Evolutionary conservation across 768 basidiomycete genomes (phyloP).

Genomic region (Austroboletus festivus): DNA sequence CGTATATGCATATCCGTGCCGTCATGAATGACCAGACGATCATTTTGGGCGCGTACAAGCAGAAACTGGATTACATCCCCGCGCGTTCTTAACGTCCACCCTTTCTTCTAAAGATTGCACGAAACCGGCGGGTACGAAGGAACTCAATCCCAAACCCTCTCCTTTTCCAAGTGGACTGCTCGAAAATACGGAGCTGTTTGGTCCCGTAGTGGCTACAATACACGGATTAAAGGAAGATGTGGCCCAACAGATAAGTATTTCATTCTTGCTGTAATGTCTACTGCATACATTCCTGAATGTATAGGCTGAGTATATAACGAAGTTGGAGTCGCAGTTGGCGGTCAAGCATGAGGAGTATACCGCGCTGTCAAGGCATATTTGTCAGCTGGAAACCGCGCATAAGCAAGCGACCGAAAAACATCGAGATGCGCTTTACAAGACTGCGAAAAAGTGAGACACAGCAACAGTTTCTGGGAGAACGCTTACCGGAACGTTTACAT

Average conservation of each 20-base stretch:
- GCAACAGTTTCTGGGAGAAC: neutral
- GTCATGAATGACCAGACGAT: neutral
- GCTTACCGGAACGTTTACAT: neutral
- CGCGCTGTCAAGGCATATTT: constrained; percentile 11
- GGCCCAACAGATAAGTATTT: constrained; percentile 1
- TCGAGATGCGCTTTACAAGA: constrained; percentile 17
- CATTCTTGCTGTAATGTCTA: neutral
- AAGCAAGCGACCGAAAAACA: constrained; percentile 12
- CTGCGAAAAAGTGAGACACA: constrained; percentile 18
- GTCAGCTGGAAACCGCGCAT: constrained; percentile 13
- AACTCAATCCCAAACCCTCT: neutral
- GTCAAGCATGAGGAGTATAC: constrained; percentile 13
- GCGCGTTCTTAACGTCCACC: neutral
- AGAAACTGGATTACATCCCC: constrained; percentile 8
- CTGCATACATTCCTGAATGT: neutral
- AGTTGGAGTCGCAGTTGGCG: constrained; percentile 20
- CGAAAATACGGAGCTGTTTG: constrained; percentile 2
- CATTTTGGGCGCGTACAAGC: constrained; percentile 10
- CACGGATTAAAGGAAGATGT: neutral
- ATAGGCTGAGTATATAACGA: constrained; percentile 18
- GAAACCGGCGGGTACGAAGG: constrained; percentile 6
- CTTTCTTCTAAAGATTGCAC: constrained; percentile 7
- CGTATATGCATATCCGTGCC: constrained; percentile 16
- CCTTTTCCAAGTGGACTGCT: neutral
- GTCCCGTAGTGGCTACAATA: neutral